Evolutionary conservation across 1,284 basidiomycete genomes (phyloP), one percentile per base, ranked within the genome.

Genomic region (Coniferiporia sulphurascens): DNA sequence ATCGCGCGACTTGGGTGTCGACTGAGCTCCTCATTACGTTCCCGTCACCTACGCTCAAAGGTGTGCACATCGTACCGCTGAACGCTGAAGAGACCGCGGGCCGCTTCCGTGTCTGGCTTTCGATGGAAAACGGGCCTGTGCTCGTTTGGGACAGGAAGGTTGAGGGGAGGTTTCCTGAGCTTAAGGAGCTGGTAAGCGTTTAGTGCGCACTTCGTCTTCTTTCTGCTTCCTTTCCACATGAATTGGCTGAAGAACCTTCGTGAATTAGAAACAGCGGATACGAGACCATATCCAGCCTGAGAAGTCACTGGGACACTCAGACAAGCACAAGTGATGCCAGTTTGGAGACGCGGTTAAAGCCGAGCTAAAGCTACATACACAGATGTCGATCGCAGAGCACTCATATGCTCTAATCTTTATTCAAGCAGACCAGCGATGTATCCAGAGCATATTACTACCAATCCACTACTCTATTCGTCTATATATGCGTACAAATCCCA

Each of bases 11-110:
- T 12, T 96, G 93, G 93, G 82, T 86, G 3, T 89, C 91, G 62
- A 96, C 93, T 0, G 93, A 96, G 67, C 79, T 96, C 19, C 83
- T 94, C 67, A 73, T 96, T 52, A 95, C 93, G 0, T 96, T 96
- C 71, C 87, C 92, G 1, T 82, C 89, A 17, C 90, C 91, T 0
- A 69, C 74, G 0, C 71, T 96, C 48, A 77, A 76, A 41, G 77
- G 81, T 38, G 84, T 94, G 55, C 81, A 85, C 7, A 76, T 95
- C 58, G 71, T 91, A 32, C 93, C 94, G 13, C 77, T 86, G 56
- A 91, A 86, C 67, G 70, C 84, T 15, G 88, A 91, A 15, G 92
- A 94, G 64, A 91, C 93, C 6, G 88, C 85, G 38, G 93, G 93
- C 21, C 79, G 92, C 27, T 97, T 96, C 71, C 82, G 93, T 27